Conservation (phyloP, 768 basidiomycete species). For the Stropharia rugosoannulata region DNA sequence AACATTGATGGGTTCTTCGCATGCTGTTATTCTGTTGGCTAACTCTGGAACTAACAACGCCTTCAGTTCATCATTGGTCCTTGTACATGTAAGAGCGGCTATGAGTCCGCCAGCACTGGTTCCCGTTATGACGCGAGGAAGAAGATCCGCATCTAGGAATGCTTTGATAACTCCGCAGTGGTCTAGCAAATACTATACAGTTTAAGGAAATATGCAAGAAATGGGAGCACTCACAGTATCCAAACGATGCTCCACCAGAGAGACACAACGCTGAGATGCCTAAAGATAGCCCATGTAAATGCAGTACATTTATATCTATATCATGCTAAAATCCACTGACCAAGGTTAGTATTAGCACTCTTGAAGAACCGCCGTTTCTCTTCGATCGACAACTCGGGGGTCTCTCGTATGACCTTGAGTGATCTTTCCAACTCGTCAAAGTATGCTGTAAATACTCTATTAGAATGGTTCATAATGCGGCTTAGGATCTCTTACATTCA, state of each 20-base stretch:
- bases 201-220: background rate
- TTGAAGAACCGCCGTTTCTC: constrained; percentile 95
- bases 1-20: constrained; percentile 70
- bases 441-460: constrained; percentile 55
- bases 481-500: constrained; percentile 54
- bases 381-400: constrained; percentile 71
- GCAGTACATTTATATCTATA: background rate
- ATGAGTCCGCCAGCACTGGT: constrained; percentile 92
- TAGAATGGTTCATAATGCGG: background rate
- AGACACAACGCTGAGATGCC: constrained; percentile 87
- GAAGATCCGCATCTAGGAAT: constrained; percentile 79
- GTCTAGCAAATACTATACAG: constrained; percentile 40
- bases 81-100: constrained; percentile 74
- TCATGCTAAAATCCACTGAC: constrained; percentile 27
- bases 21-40: constrained; percentile 80
- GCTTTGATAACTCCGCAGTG: constrained; percentile 92
- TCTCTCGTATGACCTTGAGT: constrained; percentile 73
- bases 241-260: constrained; percentile 94
- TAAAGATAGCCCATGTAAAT: constrained; percentile 11
- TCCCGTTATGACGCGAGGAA: constrained; percentile 93
- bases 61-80: constrained; percentile 86
- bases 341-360: constrained; percentile 84
- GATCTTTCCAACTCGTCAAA: constrained; percentile 76
- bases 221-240: constrained; percentile 70
- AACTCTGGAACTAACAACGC: constrained; percentile 76